Evolutionary conservation across 202 grass and related monocot genomes (phyloP).

Genomic region (Musa balbisiana): DNA sequence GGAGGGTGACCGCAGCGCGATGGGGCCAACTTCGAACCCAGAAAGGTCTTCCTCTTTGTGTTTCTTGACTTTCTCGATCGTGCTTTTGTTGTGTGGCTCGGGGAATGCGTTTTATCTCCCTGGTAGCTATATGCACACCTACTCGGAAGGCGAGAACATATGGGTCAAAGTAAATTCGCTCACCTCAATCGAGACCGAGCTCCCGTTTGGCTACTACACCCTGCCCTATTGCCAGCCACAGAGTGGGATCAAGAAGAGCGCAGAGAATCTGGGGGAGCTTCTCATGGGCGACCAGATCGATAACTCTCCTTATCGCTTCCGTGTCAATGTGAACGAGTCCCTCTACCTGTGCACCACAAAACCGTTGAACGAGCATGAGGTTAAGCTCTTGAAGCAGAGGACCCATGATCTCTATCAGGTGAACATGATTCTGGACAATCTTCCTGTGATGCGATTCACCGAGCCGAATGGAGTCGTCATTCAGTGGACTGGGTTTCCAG

Average conservation of each 20-base stretch:
- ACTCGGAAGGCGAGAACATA: constrained; percentile 40
- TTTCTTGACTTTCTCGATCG: constrained; percentile 3
- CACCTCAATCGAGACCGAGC: constrained; percentile 90
- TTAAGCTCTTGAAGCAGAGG: constrained; percentile 79
- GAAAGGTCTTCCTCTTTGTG: background rate
- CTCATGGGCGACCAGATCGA: constrained; percentile 98
- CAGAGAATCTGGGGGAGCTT: constrained; percentile 88
- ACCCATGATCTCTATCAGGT: constrained; percentile 84
- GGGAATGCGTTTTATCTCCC: constrained; percentile 75
- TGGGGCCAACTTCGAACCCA: background rate
- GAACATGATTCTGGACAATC: constrained; percentile 96
- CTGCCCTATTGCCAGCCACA: constrained; percentile 66
- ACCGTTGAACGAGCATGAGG: constrained; percentile 59
- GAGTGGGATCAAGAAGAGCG: constrained; percentile 78
- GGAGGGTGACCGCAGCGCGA: background rate
- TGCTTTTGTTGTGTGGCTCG: constrained; percentile 23
- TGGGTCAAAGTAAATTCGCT: constrained; percentile 84
- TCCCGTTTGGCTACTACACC: constrained; percentile 86
- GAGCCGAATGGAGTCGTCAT: constrained; percentile 74
- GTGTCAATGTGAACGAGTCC: constrained; percentile 66
- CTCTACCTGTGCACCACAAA: constrained; percentile 76
- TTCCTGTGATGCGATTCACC: constrained; percentile 85
- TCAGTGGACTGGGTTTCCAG: constrained; percentile 88
- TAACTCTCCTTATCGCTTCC: constrained; percentile 81
- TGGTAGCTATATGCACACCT: constrained; percentile 91